These are phyloP conservation scores for Saksenaea vasiformis DNA, from an alignment of 371 early-diverging fungal genomes.

Conservation along the genomic window DNA sequence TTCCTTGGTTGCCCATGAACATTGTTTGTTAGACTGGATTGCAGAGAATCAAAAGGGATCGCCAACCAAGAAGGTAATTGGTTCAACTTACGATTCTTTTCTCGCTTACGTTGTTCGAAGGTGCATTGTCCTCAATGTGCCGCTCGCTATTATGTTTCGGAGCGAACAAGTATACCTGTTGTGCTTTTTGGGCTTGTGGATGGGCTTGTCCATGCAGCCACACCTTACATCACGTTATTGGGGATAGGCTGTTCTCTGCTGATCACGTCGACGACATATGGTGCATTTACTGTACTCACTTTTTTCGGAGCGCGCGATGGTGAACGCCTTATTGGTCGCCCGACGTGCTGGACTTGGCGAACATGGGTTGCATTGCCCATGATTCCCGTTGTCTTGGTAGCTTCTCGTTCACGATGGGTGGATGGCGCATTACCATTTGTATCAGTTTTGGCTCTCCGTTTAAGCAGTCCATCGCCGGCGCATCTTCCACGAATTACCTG, in stretches of 20 bases:
- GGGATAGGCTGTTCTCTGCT: conserved; percentile 62
- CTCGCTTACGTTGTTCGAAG: conserved; percentile 29
- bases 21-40: conserved; percentile 78
- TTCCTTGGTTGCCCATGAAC: conserved; percentile 71
- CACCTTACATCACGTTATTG: conserved; percentile 67
- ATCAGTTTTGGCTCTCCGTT: conserved; percentile 26
- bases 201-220: conserved; percentile 56
- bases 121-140: conserved; percentile 80
- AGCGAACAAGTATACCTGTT: conserved; percentile 51
- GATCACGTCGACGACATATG: conserved; percentile 66
- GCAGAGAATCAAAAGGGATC: conserved; percentile 67
- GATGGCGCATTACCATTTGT: conserved; percentile 42
- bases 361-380: conserved; percentile 68
- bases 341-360: conserved; percentile 64
- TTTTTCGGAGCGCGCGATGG: conserved; percentile 70
- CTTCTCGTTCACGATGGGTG: conserved; percentile 56
- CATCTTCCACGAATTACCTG: conserved; percentile 39
- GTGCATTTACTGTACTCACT: conserved; percentile 70
- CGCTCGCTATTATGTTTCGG: conserved; percentile 62
- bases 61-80: conserved; percentile 52
- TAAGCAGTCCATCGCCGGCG: background rate
- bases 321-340: conserved; percentile 61
- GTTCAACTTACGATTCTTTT: background rate
- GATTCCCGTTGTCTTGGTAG: conserved; percentile 65
- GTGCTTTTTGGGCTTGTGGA: conserved; percentile 57